Conservation (phyloP, 495 filamentous ascomycete genomes). For the Hypoxylon rickii region DNA sequence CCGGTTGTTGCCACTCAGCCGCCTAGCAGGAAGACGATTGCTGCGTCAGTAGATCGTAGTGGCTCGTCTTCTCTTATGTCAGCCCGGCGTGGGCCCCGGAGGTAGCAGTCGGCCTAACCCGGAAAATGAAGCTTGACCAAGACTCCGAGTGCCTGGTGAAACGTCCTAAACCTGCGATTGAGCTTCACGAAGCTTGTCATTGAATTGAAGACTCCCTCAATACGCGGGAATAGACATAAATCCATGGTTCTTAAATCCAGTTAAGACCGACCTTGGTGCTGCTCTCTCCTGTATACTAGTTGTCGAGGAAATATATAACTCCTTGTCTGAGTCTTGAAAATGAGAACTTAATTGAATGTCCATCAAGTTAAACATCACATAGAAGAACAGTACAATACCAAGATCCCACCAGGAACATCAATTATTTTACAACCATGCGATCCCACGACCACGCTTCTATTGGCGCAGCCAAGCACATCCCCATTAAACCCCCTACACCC, state of each 20-base stretch:
- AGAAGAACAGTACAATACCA: background rate
- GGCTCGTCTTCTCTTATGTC: no score
- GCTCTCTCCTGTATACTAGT: constrained; percentile 7
- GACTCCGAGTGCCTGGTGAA: background rate
- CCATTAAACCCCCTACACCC: constrained; percentile 36
- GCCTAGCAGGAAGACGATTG: no score
- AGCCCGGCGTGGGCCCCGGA: no score
- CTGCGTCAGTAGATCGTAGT: no score
- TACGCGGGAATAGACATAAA: constrained; percentile 9
- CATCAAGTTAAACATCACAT: constrained; percentile 3
- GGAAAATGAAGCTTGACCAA: background rate
- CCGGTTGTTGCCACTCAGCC: no score
- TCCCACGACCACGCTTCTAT: constrained; percentile 42
- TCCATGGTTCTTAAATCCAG: constrained; percentile 18
- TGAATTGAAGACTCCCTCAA: background rate
- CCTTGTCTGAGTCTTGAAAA: background rate
- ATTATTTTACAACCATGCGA: constrained; percentile 27
- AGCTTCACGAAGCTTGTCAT: no score
- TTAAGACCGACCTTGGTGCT: background rate
- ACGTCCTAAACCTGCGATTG: background rate
- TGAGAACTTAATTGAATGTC: background rate
- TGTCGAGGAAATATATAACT: no score
- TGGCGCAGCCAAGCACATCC: constrained; percentile 46
- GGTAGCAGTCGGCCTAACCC: background rate
- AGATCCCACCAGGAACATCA: background rate